These are phyloP conservation scores for Russula virescens DNA, from an alignment of 768 basidiomycete genomes.

Conservation along the genomic window DNA sequence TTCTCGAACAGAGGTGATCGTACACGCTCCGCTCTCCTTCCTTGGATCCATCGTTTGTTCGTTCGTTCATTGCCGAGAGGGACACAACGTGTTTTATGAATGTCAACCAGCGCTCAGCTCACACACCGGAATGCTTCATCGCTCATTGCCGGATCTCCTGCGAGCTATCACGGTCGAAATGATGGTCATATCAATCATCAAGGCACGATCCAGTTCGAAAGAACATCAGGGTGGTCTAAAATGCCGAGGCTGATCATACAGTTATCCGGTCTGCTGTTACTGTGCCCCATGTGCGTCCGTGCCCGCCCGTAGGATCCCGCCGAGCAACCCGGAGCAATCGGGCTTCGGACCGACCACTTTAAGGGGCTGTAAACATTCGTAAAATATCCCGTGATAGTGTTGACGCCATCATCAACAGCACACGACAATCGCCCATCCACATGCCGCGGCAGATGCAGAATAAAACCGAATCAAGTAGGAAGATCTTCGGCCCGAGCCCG, in stretches of 20 bases:
- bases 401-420: not conserved
- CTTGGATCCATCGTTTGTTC: no score
- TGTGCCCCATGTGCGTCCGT: not conserved
- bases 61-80: not conserved
- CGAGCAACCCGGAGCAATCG: not conserved
- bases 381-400: not conserved
- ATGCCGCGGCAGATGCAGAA: not conserved
- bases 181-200: not conserved
- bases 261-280: not conserved
- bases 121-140: no score
- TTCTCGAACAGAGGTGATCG: not conserved
- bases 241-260: conserved; percentile 10
- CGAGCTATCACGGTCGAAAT: not conserved
- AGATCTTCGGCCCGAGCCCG: not conserved
- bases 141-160: not conserved
- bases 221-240: not conserved
- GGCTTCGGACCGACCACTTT: conserved; percentile 1
- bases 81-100: not conserved
- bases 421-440: not conserved
- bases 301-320: not conserved
- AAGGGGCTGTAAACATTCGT: not conserved
- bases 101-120: no score
- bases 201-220: not conserved
- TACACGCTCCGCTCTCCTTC: not conserved
- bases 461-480: not conserved